These are phyloP conservation scores for Carex parvula DNA, from an alignment of 176 grass and related monocot genomes.

Conservation along the genomic window DNA sequence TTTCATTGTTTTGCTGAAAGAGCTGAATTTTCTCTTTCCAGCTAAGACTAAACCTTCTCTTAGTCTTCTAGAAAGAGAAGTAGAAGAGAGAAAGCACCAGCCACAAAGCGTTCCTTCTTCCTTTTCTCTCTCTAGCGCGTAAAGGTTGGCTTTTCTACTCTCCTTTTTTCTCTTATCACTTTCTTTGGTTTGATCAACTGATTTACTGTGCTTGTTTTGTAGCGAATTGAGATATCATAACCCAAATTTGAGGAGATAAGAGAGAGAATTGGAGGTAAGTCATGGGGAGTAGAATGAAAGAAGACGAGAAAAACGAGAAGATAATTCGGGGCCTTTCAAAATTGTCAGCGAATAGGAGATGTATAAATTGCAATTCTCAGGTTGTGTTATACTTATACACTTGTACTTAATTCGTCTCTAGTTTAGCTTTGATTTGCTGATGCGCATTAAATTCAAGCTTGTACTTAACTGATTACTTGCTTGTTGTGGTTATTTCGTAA, in stretches of 20 bases:
- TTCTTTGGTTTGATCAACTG: constrained; percentile 9
- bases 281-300: constrained; percentile 53
- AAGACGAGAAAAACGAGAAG: constrained; percentile 64
- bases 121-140: not conserved
- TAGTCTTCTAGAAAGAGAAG: constrained; percentile 2
- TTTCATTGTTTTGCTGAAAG: not conserved
- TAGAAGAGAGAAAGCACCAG: not conserved
- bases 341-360: constrained; percentile 46
- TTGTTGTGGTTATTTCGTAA: not conserved
- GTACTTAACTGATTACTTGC: not conserved
- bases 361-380: constrained; percentile 66
- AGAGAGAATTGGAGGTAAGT: not conserved
- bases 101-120: constrained; percentile 7
- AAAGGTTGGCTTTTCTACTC: not conserved
- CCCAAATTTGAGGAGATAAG: not conserved
- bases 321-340: constrained; percentile 46
- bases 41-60: constrained; percentile 17
- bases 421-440: not conserved
- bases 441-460: not conserved
- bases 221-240: not conserved
- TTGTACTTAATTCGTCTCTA: not conserved
- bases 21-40: not conserved
- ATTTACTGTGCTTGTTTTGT: constrained; percentile 11
- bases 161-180: not conserved
- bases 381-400: constrained; percentile 9